phyloP scores from a whole-genome alignment of 306 rosid species.

The Prinsepia uniflora region DNA sequence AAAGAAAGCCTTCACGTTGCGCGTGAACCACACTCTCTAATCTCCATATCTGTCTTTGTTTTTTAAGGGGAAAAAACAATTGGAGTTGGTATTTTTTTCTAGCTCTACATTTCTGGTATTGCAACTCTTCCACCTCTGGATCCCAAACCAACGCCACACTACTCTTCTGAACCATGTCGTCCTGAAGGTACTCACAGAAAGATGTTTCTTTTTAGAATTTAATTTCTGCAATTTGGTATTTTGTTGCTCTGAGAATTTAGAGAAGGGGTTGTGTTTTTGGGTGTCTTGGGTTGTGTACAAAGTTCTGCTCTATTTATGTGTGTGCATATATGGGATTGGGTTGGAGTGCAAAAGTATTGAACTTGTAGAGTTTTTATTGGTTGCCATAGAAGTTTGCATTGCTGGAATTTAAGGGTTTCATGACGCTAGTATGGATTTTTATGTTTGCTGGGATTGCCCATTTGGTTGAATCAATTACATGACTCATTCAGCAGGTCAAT shows the following conservation, averaged over 20 bases:
- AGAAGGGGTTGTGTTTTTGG: constrained; percentile 14
- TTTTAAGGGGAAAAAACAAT: neutral
- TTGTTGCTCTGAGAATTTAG: constrained; percentile 7
- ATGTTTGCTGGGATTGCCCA: constrained; percentile 40
- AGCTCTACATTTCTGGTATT: constrained; percentile 12
- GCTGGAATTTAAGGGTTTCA: constrained; percentile 43
- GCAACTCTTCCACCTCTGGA: neutral
- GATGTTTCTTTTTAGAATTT: neutral
- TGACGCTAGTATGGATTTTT: constrained; percentile 36
- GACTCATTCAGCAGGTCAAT: constrained; percentile 34
- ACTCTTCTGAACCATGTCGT: neutral
- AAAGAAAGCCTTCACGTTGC: constrained; percentile 10
- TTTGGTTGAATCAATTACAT: constrained; percentile 23
- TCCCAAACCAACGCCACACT: constrained; percentile 1
- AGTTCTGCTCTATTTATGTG: constrained; percentile 17
- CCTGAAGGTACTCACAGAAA: constrained; percentile 11
- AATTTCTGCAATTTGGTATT: neutral
- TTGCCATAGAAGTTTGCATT: constrained; percentile 42
- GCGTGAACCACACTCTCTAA: constrained; percentile 38
- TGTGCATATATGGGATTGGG: constrained; percentile 18
- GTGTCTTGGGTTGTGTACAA: constrained; percentile 14
- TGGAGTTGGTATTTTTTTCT: constrained; percentile 1
- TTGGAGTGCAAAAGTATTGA: constrained; percentile 21
- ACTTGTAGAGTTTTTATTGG: constrained; percentile 47
- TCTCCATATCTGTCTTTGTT: constrained; percentile 5